These are phyloP conservation scores for Zizania palustris DNA, from an alignment of 202 grass and related monocot species.

Conservation along the genomic window DNA sequence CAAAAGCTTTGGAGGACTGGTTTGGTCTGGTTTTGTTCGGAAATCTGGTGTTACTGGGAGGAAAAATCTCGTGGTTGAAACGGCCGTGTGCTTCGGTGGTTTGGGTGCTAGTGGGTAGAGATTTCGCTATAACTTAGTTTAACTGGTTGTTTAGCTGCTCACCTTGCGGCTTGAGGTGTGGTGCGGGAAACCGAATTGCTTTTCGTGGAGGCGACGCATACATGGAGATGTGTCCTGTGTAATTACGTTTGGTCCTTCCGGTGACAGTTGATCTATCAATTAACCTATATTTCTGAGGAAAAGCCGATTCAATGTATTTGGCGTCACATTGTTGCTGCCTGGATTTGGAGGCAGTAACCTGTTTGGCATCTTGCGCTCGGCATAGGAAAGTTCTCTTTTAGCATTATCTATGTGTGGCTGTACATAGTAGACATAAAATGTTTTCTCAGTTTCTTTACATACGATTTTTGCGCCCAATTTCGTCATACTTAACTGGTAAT, in stretches of 20 bases:
- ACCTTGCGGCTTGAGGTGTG: background rate
- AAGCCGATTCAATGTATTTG: background rate
- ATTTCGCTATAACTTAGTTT: slow-evolving; percentile 43
- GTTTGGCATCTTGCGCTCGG: slow-evolving; percentile 3
- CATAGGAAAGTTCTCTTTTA: background rate
- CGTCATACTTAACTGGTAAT: background rate
- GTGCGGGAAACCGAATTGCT: slow-evolving; percentile 1
- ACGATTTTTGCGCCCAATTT: slow-evolving; percentile 2
- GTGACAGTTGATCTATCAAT: background rate
- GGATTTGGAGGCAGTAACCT: background rate
- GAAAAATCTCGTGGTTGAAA: slow-evolving; percentile 11
- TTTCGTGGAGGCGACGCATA: background rate
- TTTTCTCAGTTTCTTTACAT: background rate
- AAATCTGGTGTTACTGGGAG: background rate
- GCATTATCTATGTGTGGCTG: background rate
- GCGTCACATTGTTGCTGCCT: slow-evolving; percentile 1
- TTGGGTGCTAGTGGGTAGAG: slow-evolving; percentile 9
- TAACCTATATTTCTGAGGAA: background rate
- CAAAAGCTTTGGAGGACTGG: background rate
- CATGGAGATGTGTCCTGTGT: background rate
- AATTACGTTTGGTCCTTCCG: background rate
- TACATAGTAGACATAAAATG: background rate
- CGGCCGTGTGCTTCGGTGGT: slow-evolving; percentile 9
- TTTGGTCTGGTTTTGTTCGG: slow-evolving; percentile 11
- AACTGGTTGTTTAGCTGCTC: slow-evolving; percentile 22